phyloP scores from a whole-genome alignment of 345 rosid species.

The Stellera chamaejasme region DNA sequence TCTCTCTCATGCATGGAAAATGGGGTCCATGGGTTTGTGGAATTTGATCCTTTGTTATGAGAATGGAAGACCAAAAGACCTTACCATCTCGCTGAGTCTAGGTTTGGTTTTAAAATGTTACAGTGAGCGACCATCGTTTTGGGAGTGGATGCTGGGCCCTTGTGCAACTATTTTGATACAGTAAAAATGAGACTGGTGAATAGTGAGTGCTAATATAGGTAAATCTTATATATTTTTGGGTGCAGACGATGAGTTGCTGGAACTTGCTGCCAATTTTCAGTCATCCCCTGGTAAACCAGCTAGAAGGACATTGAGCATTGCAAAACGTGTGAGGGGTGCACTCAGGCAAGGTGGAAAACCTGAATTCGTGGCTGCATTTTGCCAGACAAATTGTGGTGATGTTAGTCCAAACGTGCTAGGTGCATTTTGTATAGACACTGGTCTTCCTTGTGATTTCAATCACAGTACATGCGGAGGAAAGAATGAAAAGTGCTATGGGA shows the following conservation, averaged over 20 bases:
- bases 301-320: conserved; percentile 52
- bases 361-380: conserved; percentile 82
- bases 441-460: conserved; percentile 87
- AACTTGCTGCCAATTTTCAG: conserved; percentile 76
- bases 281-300: conserved; percentile 61
- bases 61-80: too few species aligned
- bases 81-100: too few species aligned
- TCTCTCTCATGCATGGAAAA: too few species aligned
- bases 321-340: conserved; percentile 67
- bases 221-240: background rate
- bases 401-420: conserved; percentile 94
- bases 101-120: too few species aligned
- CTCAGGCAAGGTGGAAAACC: conserved; percentile 73
- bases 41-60: too few species aligned
- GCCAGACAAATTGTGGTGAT: conserved; percentile 91
- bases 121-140: background rate
- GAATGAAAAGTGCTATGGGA: conserved; percentile 79
- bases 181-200: too few species aligned
- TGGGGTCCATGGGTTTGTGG: too few species aligned
- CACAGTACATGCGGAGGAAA: conserved; percentile 92
- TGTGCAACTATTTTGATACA: too few species aligned
- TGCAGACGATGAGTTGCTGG: conserved; percentile 67
- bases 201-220: too few species aligned
- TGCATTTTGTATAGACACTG: conserved; percentile 77
- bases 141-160: conserved; percentile 2